Base-by-base conservation (phyloP, 768 basidiomycete species). In the Filobasidium floriforme region DNA sequence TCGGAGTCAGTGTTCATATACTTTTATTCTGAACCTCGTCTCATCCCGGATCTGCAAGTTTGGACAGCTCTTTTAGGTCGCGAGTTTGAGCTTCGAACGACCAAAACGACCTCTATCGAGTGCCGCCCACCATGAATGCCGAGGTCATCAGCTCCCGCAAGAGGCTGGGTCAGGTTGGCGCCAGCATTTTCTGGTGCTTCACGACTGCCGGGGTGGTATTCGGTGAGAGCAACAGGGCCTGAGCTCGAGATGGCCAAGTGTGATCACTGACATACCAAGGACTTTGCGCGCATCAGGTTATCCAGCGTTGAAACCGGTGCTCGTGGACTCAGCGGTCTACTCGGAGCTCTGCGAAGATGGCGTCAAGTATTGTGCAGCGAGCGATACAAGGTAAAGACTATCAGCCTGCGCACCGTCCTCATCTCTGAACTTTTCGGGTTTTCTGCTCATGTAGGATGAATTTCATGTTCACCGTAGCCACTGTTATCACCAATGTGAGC, bases 251-350 rank as follows among this genome's bases (percentile, higher is more conserved):
- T n/a, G n/a, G n/a, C n/a, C n/a, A n/a, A n/a, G n/a, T n/a, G 62
- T 1, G 22, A 6, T 22, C 28, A 60, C n/a, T 9, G 14, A 9
- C 29, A 18, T 66, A 14, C 37, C 59, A 24, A 26, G 46, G 29
- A 26, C 11, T 54, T 7, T 41, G n/a, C 57, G 4, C 61, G n/a
- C 14, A 19, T n/a, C 22, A 73, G 73, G 73, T 15, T 74, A 69
- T 54, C 71, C 71, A 44, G 79, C 78, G 12, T 72, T 80, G 61
- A 80, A 80, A 63, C 77, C 79, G 10, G 75, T 80, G 26, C 71
- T 80, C 12, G 63, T 79, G 18, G 69, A 67, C 37, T 51, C 65
- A 68, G 75, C 73, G 14, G 77, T 79, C 15, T 80, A 79, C 69
- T 40, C 55, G 1, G 64, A 74, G 7, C 69, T 76, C 5, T 80